These are phyloP conservation scores for Colletotrichum camelliae DNA, from an alignment of 2,329 filamentous ascomycete species.

Conservation along the genomic window DNA sequence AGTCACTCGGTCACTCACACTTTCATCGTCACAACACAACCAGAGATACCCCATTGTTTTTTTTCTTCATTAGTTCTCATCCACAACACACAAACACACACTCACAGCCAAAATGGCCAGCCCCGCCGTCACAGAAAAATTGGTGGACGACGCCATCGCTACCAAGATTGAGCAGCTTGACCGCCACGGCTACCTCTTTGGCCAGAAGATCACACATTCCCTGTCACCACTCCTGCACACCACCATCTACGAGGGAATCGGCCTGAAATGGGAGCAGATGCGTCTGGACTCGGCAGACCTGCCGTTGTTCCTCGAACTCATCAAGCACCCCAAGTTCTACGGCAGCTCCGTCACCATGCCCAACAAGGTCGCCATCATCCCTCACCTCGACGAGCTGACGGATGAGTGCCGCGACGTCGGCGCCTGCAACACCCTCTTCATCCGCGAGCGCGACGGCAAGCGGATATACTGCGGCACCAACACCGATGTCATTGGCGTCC, in stretches of 20 bases:
- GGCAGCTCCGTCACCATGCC: slow-evolving; percentile 84
- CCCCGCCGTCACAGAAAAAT: neutral
- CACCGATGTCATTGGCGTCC: slow-evolving; percentile 80
- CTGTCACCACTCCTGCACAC: slow-evolving; percentile 61
- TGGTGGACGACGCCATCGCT: slow-evolving; percentile 8
- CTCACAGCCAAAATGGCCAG: neutral
- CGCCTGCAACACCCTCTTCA: slow-evolving; percentile 81
- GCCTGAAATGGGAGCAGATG: slow-evolving; percentile 56
- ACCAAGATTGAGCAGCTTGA: slow-evolving; percentile 35
- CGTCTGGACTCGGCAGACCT: slow-evolving; percentile 59
- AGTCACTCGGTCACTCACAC: neutral
- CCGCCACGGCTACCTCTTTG: slow-evolving; percentile 61
- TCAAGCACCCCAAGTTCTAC: slow-evolving; percentile 64
- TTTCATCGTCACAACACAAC: neutral
- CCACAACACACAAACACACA: neutral
- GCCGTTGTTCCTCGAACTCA: slow-evolving; percentile 52
- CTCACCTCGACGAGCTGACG: slow-evolving; percentile 75
- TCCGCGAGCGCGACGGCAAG: slow-evolving; percentile 55
- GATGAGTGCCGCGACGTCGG: slow-evolving; percentile 75
- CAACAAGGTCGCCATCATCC: slow-evolving; percentile 79
- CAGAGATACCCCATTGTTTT: neutral
- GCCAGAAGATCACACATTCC: slow-evolving; percentile 60
- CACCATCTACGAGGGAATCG: slow-evolving; percentile 56
- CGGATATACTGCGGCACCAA: slow-evolving; percentile 74
- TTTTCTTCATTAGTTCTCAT: neutral